These are phyloP conservation scores for Cronartium quercuum DNA, from an alignment of 1,284 basidiomycete species.

Conservation along the genomic window DNA sequence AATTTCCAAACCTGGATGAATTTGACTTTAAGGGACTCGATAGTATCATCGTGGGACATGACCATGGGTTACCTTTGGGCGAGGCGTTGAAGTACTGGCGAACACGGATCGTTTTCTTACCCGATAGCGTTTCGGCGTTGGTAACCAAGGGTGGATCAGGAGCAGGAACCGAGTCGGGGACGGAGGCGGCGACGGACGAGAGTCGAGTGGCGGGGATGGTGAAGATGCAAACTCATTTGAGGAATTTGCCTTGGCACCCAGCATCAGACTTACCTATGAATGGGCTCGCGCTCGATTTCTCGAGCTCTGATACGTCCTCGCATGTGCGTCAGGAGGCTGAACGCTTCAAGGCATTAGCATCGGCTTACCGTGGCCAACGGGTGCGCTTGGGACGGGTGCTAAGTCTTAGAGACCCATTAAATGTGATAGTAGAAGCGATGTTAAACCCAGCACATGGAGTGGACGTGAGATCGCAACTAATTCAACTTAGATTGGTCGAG, in stretches of 20 bases:
- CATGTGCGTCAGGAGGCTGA: conserved; percentile 33
- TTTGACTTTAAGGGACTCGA: conserved; percentile 34
- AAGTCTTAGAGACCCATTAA: conserved; percentile 20
- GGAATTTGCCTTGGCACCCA: conserved; percentile 57
- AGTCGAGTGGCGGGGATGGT: conserved; percentile 81
- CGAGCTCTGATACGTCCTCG: conserved; percentile 23
- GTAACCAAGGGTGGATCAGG: background rate
- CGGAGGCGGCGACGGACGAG: conserved; percentile 66
- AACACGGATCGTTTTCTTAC: conserved; percentile 89
- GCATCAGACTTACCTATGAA: conserved; percentile 9
- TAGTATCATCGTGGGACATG: conserved; percentile 35
- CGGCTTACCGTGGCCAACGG: conserved; percentile 8
- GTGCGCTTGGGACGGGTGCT: conserved; percentile 18
- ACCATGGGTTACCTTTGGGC: conserved; percentile 26
- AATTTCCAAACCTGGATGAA: conserved; percentile 19
- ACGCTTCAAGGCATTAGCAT: conserved; percentile 7
- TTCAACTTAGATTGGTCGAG: conserved; percentile 32
- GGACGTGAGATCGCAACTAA: conserved; percentile 27
- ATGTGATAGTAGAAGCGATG: conserved; percentile 35
- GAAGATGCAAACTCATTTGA: conserved; percentile 70
- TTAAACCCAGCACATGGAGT: conserved; percentile 33
- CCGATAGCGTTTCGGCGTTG: conserved; percentile 50
- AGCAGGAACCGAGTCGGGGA: conserved; percentile 56
- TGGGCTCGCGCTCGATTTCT: conserved; percentile 28
- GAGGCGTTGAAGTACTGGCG: conserved; percentile 76